Evolutionary conservation across 495 filamentous ascomycete species (phyloP).

Genomic region (Lasiosphaeriaceae sp.): DNA sequence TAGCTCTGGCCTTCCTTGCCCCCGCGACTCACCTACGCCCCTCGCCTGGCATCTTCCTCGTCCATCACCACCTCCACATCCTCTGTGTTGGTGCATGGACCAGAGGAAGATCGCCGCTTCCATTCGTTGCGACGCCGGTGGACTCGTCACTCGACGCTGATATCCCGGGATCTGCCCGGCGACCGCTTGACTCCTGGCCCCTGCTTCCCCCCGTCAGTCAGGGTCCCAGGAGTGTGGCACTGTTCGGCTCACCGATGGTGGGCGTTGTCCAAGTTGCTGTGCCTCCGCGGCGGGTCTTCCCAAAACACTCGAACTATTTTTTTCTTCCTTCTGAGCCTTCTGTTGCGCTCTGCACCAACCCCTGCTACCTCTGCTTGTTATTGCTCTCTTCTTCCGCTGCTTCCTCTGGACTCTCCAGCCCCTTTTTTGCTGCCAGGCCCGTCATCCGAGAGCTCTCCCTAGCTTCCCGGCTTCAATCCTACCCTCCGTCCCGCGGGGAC

Average conservation of each 20-base stretch:
- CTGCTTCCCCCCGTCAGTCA: constrained; percentile 7
- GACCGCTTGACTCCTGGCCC: constrained; percentile 13
- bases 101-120: constrained; percentile 11
- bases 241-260: constrained; percentile 13
- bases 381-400: not conserved
- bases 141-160: constrained; percentile 4
- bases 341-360: not conserved
- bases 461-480: not conserved
- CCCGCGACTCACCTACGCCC: constrained; percentile 6
- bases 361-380: not conserved
- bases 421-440: not conserved
- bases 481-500: constrained; percentile 1
- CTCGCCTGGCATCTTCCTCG: constrained; percentile 11
- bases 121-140: constrained; percentile 4
- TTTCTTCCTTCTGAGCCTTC: not conserved
- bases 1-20: not conserved
- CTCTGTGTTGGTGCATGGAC: not conserved
- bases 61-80: not conserved
- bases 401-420: not conserved
- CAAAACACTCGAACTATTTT: constrained; percentile 9
- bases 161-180: constrained; percentile 7
- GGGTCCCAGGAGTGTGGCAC: constrained; percentile 16
- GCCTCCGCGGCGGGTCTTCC: constrained; percentile 21
- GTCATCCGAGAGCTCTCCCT: not conserved
- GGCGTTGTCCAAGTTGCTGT: constrained; percentile 14